Evolutionary conservation across 2,329 filamentous ascomycete genomes (phyloP).

Genomic region (Phaeoacremonium minimum): DNA sequence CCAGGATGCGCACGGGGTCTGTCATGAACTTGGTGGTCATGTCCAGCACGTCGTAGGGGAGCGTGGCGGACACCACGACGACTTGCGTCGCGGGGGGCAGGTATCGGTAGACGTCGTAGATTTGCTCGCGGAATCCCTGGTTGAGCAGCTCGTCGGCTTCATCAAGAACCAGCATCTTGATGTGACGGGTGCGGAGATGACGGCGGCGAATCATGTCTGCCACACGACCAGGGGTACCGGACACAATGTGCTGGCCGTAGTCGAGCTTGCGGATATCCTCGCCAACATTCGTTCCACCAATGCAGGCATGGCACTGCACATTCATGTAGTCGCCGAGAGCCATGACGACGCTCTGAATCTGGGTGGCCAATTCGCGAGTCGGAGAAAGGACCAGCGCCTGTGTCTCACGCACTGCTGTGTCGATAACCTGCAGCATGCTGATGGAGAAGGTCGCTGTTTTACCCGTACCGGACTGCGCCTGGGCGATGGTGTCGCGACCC

Average conservation of each 20-base stretch:
- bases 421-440: slow-evolving; percentile 97
- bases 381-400: slow-evolving; percentile 97
- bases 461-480: slow-evolving; percentile 97
- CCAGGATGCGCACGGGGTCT: slow-evolving; percentile 95
- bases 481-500: slow-evolving; percentile 96
- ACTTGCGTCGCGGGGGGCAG: slow-evolving; percentile 98
- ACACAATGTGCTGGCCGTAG: slow-evolving; percentile 94
- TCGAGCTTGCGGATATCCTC: slow-evolving; percentile 98
- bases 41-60: slow-evolving; percentile 98
- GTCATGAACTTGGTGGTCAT: slow-evolving; percentile 99
- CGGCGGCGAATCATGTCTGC: slow-evolving; percentile 99
- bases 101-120: slow-evolving; percentile 99
- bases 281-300: slow-evolving; percentile 95
- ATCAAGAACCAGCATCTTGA: slow-evolving; percentile 99
- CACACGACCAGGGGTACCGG: slow-evolving; percentile 97
- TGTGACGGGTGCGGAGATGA: slow-evolving; percentile 91
- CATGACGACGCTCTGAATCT: slow-evolving; percentile 99
- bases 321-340: slow-evolving; percentile 99
- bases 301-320: slow-evolving; percentile 98
- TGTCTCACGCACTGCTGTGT: slow-evolving; percentile 89
- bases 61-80: slow-evolving; percentile 94
- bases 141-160: slow-evolving; percentile 95
- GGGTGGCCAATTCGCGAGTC: slow-evolving; percentile 96
- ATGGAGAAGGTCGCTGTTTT: slow-evolving; percentile 99
- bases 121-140: slow-evolving; percentile 99